Percentiles rank a stretch among this genome's conserved stretches.
Conservation (phyloP, 2,329 filamentous ascomycete genomes). For the Aotearoamyces nothofagi region DNA sequence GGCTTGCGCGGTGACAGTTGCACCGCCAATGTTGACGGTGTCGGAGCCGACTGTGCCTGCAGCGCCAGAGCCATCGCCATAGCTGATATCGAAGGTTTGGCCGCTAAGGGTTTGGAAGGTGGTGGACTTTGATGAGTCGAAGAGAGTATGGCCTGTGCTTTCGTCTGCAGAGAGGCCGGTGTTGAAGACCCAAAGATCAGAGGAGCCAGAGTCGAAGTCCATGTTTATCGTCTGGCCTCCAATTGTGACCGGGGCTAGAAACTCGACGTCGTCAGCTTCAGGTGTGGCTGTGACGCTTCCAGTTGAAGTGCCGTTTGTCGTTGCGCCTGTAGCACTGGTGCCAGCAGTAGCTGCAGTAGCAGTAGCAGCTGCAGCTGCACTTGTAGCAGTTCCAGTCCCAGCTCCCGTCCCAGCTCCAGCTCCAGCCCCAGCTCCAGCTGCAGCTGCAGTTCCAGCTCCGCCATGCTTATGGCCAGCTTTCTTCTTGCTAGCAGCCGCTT, state of each 20-base stretch:
- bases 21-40: conserved; percentile 7
- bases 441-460: too few species aligned
- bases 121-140: conserved; percentile 5
- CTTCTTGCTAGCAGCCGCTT: conserved; percentile 18
- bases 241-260: conserved; percentile 2
- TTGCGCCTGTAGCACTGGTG: conserved; percentile 25
- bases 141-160: conserved; percentile 6
- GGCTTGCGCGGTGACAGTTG: conserved; percentile 5
- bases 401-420: too few species aligned
- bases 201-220: conserved; percentile 4
- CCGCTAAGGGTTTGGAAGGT: conserved; percentile 5
- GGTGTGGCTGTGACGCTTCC: conserved; percentile 3
- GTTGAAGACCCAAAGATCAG: conserved; percentile 9
- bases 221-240: conserved; percentile 3
- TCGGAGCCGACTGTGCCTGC: conserved; percentile 8
- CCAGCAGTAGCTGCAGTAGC: conserved; percentile 19
- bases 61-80: conserved; percentile 17
- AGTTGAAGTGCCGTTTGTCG: neutral
- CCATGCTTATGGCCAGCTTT: neutral
- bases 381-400: conserved; percentile 3
- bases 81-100: conserved; percentile 8
- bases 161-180: conserved; percentile 7
- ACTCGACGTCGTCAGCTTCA: conserved; percentile 3
- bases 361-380: conserved; percentile 5
- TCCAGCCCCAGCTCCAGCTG: too few species aligned